Percentiles rank a stretch among this genome's conserved stretches.
Evolutionary conservation across 2,329 filamentous ascomycete genomes (phyloP).

Genomic region (Arthrocladium fulminans): DNA sequence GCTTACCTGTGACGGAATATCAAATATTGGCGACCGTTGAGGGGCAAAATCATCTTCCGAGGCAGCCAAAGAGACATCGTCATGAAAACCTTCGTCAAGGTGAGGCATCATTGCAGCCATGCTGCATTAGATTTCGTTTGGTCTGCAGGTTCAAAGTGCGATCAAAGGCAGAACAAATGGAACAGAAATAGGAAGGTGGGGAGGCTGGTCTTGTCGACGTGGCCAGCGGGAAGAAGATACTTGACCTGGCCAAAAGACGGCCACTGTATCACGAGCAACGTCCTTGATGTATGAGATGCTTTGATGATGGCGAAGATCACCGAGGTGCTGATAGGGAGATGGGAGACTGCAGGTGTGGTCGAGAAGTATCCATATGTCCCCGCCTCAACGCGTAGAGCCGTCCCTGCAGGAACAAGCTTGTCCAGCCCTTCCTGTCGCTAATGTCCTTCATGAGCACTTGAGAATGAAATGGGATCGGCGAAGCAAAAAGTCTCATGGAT

Average conservation of each 20-base stretch:
- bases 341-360: background rate
- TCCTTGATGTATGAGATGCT: background rate
- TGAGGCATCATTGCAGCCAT: conserved; percentile 34
- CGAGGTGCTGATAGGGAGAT: background rate
- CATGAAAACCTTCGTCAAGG: conserved; percentile 44
- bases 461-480: conserved; percentile 7
- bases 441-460: conserved; percentile 1
- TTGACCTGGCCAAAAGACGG: conserved; percentile 3
- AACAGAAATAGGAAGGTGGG: conserved; percentile 8
- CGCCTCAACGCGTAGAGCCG: background rate
- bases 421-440: background rate
- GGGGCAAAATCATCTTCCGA: conserved; percentile 56
- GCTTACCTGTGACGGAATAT: conserved; percentile 39
- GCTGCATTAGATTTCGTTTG: conserved; percentile 2
- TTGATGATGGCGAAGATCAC: background rate
- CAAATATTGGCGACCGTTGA: conserved; percentile 45
- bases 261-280: conserved; percentile 8
- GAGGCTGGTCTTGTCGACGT: conserved; percentile 8
- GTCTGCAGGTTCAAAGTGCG: background rate
- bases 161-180: background rate
- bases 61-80: conserved; percentile 51
- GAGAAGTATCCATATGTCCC: background rate
- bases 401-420: conserved; percentile 8
- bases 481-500: conserved; percentile 12
- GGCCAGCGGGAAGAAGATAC: conserved; percentile 1